These are phyloP conservation scores for Aspergillus caelatus DNA, from an alignment of 2,329 filamentous ascomycete genomes.

Conservation along the genomic window DNA sequence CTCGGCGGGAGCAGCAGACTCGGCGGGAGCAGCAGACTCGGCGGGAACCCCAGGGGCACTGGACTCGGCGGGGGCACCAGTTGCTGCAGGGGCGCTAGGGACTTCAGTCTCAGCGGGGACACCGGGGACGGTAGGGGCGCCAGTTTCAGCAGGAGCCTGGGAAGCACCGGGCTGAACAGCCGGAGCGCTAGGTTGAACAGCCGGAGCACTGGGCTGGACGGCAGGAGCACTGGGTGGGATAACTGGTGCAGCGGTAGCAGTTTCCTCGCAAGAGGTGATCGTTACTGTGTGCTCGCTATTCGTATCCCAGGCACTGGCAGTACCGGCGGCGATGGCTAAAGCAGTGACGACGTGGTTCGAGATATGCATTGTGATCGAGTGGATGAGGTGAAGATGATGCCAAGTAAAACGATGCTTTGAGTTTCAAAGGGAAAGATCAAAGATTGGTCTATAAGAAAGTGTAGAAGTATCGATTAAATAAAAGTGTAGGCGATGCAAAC, in stretches of 20 bases:
- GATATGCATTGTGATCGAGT: conserved; percentile 33
- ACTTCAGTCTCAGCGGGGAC: not conserved
- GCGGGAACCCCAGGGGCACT: not conserved
- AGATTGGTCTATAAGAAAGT: not conserved
- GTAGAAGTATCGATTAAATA: not conserved
- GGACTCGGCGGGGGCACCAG: not conserved
- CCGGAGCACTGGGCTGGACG: not conserved
- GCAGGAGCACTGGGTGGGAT: conserved; percentile 3
- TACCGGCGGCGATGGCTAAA: conserved; percentile 24
- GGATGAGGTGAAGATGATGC: not conserved
- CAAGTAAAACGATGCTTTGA: not conserved
- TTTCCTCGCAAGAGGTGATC: conserved; percentile 7
- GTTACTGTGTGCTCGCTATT: conserved; percentile 2
- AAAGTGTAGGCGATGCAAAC: not conserved
- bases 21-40: not conserved
- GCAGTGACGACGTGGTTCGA: conserved; percentile 22
- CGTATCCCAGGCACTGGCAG: conserved; percentile 12
- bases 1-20: conserved; percentile 1
- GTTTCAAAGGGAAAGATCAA: not conserved
- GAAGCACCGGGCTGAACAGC: not conserved
- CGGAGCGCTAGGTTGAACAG: not conserved
- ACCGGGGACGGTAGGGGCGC: not conserved
- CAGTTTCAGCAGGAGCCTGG: not conserved
- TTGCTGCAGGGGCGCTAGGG: too few relatives aligned
- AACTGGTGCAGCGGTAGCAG: not conserved